These are phyloP conservation scores for Fusarium luffae DNA, from an alignment of 2,329 filamentous ascomycete species.

Conservation along the genomic window DNA sequence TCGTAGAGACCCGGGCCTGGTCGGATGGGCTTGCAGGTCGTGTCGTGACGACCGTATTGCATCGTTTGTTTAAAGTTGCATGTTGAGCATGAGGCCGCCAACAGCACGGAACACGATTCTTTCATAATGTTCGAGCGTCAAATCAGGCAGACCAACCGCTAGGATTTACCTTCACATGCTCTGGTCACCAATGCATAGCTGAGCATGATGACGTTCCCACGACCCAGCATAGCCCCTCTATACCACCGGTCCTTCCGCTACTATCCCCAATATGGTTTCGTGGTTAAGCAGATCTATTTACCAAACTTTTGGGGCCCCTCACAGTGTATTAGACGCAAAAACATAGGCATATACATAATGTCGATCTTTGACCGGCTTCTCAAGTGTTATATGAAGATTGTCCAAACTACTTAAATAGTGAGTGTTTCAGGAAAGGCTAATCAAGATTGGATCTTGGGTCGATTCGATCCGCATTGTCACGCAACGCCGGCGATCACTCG, in stretches of 20 bases:
- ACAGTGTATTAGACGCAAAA: constrained; percentile 27
- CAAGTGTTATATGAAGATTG: constrained; percentile 27
- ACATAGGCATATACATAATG: constrained; percentile 15
- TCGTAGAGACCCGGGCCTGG: constrained; percentile 18
- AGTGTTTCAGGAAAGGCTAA: constrained; percentile 20
- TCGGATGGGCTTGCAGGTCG: background rate
- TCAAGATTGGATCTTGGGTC: constrained; percentile 17
- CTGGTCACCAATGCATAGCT: background rate
- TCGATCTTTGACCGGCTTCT: constrained; percentile 21
- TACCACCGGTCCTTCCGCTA: constrained; percentile 1
- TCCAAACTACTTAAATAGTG: constrained; percentile 2
- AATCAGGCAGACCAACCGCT: background rate
- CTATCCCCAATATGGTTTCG: constrained; percentile 14
- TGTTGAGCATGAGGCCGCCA: background rate
- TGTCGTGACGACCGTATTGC: background rate
- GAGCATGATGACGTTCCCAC: background rate
- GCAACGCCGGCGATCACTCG: background rate
- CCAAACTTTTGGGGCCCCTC: constrained; percentile 14
- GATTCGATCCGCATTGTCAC: background rate
- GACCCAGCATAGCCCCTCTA: background rate
- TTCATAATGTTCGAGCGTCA: background rate
- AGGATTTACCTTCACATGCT: background rate
- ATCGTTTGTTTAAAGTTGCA: background rate
- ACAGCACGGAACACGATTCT: no score
- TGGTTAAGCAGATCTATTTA: constrained; percentile 9